Evolutionary conservation across 495 filamentous ascomycete genomes (phyloP).

Genomic region (Penicillium odoratum): DNA sequence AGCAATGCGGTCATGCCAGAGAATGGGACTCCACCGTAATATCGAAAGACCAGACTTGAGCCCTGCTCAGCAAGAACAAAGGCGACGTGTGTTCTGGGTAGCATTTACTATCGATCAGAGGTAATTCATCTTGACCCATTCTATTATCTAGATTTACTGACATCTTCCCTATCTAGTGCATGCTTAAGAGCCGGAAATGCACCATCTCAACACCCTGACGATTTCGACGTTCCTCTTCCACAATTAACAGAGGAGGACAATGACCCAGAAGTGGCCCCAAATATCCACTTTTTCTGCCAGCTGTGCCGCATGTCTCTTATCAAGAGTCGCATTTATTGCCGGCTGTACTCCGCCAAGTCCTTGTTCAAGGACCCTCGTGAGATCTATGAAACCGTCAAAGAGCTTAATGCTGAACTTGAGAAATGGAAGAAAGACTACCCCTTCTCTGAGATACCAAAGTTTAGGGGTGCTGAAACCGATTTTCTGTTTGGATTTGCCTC

Average conservation of each 20-base stretch:
- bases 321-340: constrained; percentile 87
- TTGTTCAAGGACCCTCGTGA: constrained; percentile 80
- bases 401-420: constrained; percentile 83
- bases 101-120: constrained; percentile 94
- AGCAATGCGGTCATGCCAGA: constrained; percentile 84
- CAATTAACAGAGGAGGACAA: constrained; percentile 72
- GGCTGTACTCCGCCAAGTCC: constrained; percentile 84
- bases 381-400: constrained; percentile 81
- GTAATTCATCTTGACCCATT: constrained; percentile 27
- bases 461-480: constrained; percentile 79
- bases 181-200: constrained; percentile 86
- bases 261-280: constrained; percentile 67
- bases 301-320: constrained; percentile 87
- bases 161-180: constrained; percentile 45
- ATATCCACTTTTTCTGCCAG: constrained; percentile 83
- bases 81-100: constrained; percentile 96
- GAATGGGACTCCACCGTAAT: constrained; percentile 92
- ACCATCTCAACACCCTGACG: constrained; percentile 88
- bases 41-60: constrained; percentile 82
- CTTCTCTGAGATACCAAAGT: constrained; percentile 70
- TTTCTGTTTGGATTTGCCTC: constrained; percentile 84
- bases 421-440: constrained; percentile 86
- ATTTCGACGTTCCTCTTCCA: constrained; percentile 93
- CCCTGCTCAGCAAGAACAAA: constrained; percentile 81
- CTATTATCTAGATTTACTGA: background rate